A percentile compares a stretch with the other conserved stretches of the same genome.
Evolutionary conservation across 192 early-diverging fungal species (phyloP).

Genomic region (Globomyces pollinis-pini): DNA sequence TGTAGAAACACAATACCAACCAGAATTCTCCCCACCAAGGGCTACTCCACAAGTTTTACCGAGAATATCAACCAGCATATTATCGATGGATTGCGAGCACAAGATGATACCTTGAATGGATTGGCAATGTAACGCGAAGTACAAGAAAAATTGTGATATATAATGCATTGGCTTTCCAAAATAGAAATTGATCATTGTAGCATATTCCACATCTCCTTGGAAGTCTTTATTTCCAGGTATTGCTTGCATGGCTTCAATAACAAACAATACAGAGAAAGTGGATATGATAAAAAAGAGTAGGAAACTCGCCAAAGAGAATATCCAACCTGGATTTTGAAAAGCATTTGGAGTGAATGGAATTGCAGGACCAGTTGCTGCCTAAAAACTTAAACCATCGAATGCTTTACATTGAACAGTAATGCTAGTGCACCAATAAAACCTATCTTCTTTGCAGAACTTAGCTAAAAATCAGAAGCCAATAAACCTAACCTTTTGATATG

Average conservation of each 20-base stretch:
- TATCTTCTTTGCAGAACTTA: slow-evolving; percentile 25
- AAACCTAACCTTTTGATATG: slow-evolving; percentile 9
- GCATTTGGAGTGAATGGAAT: slow-evolving; percentile 30
- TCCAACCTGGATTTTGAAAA: slow-evolving; percentile 39
- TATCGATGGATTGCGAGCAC: slow-evolving; percentile 43
- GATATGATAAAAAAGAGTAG: slow-evolving; percentile 35
- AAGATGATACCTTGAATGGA: slow-evolving; percentile 43
- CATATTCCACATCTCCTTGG: slow-evolving; percentile 53
- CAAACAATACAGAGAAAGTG: slow-evolving; percentile 38
- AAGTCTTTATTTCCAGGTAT: slow-evolving; percentile 52
- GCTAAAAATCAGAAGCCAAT: too few relatives aligned
- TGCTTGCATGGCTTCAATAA: slow-evolving; percentile 54
- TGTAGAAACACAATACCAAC: slow-evolving; percentile 31
- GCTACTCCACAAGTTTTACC: slow-evolving; percentile 39
- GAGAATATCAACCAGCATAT: slow-evolving; percentile 46
- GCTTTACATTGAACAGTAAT: slow-evolving; percentile 48
- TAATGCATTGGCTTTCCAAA: slow-evolving; percentile 34
- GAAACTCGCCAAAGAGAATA: slow-evolving; percentile 25
- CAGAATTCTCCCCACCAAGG: neutral
- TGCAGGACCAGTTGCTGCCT: slow-evolving; percentile 45
- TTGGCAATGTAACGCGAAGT: slow-evolving; percentile 35
- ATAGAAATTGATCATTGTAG: slow-evolving; percentile 53
- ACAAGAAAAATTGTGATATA: slow-evolving; percentile 40
- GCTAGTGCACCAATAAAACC: slow-evolving; percentile 38
- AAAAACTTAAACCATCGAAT: too few relatives aligned